phyloP scores from a whole-genome alignment of 148 eudicot genomes.

The Chenopodium quinoa region DNA sequence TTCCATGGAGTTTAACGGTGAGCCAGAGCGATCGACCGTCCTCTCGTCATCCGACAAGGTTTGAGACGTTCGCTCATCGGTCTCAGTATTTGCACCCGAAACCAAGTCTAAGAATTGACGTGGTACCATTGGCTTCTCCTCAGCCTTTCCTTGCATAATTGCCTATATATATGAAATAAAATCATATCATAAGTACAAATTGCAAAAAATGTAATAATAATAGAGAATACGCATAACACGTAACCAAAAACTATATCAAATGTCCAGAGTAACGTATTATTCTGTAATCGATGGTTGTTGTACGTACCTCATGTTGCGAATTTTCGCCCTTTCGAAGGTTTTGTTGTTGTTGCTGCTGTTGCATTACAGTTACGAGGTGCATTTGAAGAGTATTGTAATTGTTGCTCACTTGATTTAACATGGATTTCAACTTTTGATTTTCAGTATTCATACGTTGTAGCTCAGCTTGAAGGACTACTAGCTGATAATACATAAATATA shows the following conservation, averaged over 20 bases:
- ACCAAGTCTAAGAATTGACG: constrained; percentile 62
- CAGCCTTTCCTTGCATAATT: constrained; percentile 31
- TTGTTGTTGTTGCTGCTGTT: constrained; percentile 37
- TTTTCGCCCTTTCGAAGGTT: constrained; percentile 13
- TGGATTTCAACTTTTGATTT: constrained; percentile 61
- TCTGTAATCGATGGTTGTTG: too few relatives aligned
- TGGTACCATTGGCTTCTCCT: constrained; percentile 41
- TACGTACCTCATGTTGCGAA: constrained; percentile 23
- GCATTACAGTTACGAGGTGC: constrained; percentile 47
- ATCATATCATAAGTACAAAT: not conserved
- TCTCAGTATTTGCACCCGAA: constrained; percentile 21
- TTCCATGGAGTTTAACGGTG: constrained; percentile 31
- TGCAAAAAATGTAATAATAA: not conserved
- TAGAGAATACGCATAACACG: too few relatives aligned
- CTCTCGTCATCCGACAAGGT: constrained; percentile 67
- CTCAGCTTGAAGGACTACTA: constrained; percentile 52
- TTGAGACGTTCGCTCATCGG: constrained; percentile 39
- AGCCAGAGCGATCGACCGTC: constrained; percentile 42
- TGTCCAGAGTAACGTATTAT: not conserved
- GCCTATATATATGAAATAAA: constrained; percentile 5
- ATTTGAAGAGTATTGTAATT: constrained; percentile 52
- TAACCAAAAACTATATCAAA: not conserved
- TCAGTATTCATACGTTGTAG: constrained; percentile 60
- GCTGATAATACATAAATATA: constrained; percentile 28
- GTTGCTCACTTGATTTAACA: constrained; percentile 54